Evolutionary conservation across 2,329 filamentous ascomycete genomes (phyloP).

Genomic region (Ramularia endophylla): DNA sequence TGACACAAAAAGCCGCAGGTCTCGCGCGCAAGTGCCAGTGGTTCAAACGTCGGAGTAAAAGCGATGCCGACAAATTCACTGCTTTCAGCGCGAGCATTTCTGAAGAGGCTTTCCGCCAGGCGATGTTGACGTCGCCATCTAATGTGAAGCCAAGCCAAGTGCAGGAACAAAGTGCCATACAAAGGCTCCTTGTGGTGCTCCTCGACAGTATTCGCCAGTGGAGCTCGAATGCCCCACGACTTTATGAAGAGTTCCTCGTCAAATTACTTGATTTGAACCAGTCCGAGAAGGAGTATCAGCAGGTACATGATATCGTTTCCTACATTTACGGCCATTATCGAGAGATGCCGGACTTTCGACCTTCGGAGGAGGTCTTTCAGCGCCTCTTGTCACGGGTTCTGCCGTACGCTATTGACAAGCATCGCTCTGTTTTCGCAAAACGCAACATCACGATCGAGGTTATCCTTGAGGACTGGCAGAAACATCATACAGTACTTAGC

Average conservation of each 20-base stretch:
- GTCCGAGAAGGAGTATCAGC: background rate
- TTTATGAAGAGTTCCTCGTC: conserved; percentile 2
- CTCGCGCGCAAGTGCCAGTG: background rate
- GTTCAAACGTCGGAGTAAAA: background rate
- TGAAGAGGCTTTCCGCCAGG: conserved; percentile 5
- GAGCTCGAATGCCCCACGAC: conserved; percentile 1
- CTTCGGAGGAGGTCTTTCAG: conserved; percentile 10
- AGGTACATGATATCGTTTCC: background rate
- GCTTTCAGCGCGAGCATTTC: background rate
- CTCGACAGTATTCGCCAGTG: conserved; percentile 2
- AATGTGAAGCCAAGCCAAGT: too few relatives aligned
- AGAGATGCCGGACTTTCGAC: conserved; percentile 1
- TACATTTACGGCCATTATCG: conserved; percentile 12
- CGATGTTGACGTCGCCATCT: background rate
- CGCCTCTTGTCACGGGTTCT: conserved; percentile 10
- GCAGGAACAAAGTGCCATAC: too few relatives aligned
- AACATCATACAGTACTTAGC: conserved; percentile 18
- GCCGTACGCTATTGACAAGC: conserved; percentile 4
- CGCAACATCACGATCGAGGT: conserved; percentile 7
- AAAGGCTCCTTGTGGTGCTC: too few relatives aligned
- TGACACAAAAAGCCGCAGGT: conserved; percentile 12
- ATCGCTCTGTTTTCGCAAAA: background rate
- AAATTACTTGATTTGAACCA: background rate
- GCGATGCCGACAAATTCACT: background rate
- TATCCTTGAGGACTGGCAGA: conserved; percentile 24